Percentiles rank a stretch among this genome's conserved stretches.
Conservation (phyloP, 2,329 filamentous ascomycete species). For the Endocalyx cinctus region DNA sequence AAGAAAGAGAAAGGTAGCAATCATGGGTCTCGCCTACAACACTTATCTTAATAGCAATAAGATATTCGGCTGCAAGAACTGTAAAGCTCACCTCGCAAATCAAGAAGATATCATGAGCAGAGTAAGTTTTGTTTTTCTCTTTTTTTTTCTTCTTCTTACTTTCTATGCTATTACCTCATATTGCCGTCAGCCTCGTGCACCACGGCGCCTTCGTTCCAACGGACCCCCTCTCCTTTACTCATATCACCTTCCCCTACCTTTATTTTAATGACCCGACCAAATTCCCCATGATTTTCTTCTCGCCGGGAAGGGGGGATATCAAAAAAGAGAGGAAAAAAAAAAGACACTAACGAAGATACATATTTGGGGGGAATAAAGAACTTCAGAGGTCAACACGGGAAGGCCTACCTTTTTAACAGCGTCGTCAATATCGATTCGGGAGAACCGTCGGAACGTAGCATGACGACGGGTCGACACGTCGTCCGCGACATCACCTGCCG, state of each 20-base stretch:
- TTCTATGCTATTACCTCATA: conserved; percentile 4
- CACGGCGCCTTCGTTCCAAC: too few species aligned
- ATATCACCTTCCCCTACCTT: too few species aligned
- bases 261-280: too few species aligned
- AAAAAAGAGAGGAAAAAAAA: too few species aligned
- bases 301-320: too few species aligned
- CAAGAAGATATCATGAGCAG: conserved; percentile 94
- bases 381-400: conserved; percentile 96
- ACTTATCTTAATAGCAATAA: conserved; percentile 80
- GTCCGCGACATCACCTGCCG: conserved; percentile 90
- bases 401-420: conserved; percentile 90
- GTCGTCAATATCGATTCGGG: conserved; percentile 87
- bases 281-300: too few species aligned
- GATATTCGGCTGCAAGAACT: conserved; percentile 90
- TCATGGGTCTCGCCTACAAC: conserved; percentile 88
- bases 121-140: conserved; percentile 47
- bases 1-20: conserved; percentile 9
- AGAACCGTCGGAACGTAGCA: conserved; percentile 88
- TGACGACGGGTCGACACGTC: conserved; percentile 94
- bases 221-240: too few species aligned
- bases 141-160: conserved; percentile 7
- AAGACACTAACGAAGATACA: too few species aligned
- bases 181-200: conserved; percentile 1
- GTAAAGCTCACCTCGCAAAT: conserved; percentile 93
- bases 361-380: too few species aligned